Conservation (phyloP, 108 stramenopile species). For the Nitzschia inconspicua region DNA sequence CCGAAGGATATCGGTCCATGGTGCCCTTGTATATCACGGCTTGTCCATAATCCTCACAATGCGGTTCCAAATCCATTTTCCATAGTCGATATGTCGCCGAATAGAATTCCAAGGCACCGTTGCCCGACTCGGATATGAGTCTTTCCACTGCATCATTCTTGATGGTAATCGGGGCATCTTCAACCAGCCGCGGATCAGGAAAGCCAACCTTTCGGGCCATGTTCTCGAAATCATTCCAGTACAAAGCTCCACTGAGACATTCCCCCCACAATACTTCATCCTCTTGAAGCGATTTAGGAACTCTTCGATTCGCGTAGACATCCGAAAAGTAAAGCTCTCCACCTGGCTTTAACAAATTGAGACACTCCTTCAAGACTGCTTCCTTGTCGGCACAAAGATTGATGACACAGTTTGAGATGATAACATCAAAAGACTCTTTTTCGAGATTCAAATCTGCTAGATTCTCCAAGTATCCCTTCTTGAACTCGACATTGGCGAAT, state of each 20-base stretch:
- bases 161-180: constrained; percentile 88
- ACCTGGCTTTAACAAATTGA: constrained; percentile 84
- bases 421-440: constrained; percentile 86
- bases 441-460: constrained; percentile 73
- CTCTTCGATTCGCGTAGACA: constrained; percentile 91
- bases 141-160: constrained; percentile 71
- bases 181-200: constrained; percentile 86
- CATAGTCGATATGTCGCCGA: constrained; percentile 94
- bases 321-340: constrained; percentile 97
- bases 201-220: constrained; percentile 86
- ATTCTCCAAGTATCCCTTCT: constrained; percentile 87
- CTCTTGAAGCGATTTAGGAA: constrained; percentile 70
- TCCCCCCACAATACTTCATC: constrained; percentile 93
- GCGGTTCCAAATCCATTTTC: constrained; percentile 83
- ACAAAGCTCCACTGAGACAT: constrained; percentile 92
- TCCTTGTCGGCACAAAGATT: constrained; percentile 95
- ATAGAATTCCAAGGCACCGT: constrained; percentile 85
- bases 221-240: constrained; percentile 95
- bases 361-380: constrained; percentile 86
- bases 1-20: constrained; percentile 70
- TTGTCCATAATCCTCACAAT: constrained; percentile 97
- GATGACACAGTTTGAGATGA: constrained; percentile 97
- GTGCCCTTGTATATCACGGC: constrained; percentile 97
- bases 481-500: constrained; percentile 87
- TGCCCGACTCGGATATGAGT: constrained; percentile 62